Evolutionary conservation across 2,329 filamentous ascomycete genomes (phyloP).

Genomic region (Chaetomiaceae sp.): DNA sequence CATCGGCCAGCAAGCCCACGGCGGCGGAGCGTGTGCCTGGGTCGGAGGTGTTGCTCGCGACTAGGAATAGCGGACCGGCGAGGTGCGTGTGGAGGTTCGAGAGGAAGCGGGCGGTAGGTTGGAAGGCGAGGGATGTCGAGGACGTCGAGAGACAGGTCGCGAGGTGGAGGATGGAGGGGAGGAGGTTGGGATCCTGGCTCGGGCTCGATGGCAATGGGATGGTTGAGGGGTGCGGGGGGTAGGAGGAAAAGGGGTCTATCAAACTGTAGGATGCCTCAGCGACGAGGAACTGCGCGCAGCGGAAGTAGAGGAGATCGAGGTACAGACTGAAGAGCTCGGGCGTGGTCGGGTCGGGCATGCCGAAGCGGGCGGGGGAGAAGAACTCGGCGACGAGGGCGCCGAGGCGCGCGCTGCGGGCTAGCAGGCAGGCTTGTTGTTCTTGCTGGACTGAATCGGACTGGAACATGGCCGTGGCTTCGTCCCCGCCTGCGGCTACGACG

Average conservation of each 20-base stretch:
- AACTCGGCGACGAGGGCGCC: conserved; percentile 18
- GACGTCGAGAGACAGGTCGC: background rate
- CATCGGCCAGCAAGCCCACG: conserved; percentile 10
- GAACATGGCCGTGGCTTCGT: conserved; percentile 12
- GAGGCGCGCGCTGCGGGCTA: conserved; percentile 18
- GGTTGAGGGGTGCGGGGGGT: background rate
- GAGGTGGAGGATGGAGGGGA: conserved; percentile 9
- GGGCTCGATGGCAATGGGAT: background rate
- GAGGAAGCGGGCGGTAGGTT: background rate
- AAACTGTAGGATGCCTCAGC: background rate
- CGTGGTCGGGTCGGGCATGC: conserved; percentile 11
- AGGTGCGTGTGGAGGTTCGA: conserved; percentile 8
- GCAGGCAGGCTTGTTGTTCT: conserved; percentile 21
- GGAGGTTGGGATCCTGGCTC: background rate
- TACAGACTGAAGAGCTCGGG: conserved; percentile 17
- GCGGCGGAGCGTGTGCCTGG: conserved; percentile 7
- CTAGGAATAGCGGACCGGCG: conserved; percentile 18
- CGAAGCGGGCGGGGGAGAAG: conserved; percentile 13
- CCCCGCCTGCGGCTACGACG: background rate
- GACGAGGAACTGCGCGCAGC: conserved; percentile 20
- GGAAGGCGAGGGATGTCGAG: background rate
- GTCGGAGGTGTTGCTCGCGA: conserved; percentile 14
- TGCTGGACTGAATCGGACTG: conserved; percentile 23
- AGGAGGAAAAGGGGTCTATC: background rate
- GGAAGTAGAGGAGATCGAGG: conserved; percentile 24